Conservation (phyloP, 208 protist species). For the Endotrypanum monterogeii region DNA sequence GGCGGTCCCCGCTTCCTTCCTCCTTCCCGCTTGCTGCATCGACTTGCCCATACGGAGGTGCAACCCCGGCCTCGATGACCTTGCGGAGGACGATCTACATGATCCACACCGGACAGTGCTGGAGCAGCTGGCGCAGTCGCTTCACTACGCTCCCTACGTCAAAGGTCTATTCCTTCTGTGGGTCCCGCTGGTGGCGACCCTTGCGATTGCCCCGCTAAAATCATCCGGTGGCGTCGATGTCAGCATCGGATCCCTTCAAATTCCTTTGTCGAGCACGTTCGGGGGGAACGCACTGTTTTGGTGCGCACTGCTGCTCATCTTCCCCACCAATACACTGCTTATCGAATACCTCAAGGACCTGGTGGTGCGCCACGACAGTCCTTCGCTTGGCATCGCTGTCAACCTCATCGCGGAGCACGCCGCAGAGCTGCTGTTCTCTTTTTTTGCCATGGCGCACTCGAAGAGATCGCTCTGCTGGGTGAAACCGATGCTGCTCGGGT, state of each 20-base stretch:
- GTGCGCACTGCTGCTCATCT: constrained; percentile 29
- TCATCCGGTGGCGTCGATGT: neutral
- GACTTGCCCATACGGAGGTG: constrained; percentile 3
- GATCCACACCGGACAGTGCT: constrained; percentile 7
- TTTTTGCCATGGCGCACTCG: constrained; percentile 41
- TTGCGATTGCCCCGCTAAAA: neutral
- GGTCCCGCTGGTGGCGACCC: constrained; percentile 23
- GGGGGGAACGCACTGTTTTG: constrained; percentile 27
- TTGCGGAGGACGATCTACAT: constrained; percentile 46
- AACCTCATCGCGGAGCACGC: constrained; percentile 72
- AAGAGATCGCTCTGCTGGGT: constrained; percentile 49
- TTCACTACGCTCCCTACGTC: constrained; percentile 26
- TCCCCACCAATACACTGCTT: constrained; percentile 34
- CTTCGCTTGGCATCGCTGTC: constrained; percentile 40
- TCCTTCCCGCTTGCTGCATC: neutral
- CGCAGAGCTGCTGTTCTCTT: constrained; percentile 49
- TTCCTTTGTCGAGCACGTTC: neutral
- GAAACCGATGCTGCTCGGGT: constrained; percentile 63
- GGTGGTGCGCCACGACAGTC: constrained; percentile 44
- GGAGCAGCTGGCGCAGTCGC: constrained; percentile 27
- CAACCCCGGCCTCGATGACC: constrained; percentile 38
- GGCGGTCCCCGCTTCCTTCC: neutral
- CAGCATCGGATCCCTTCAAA: neutral
- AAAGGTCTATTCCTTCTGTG: constrained; percentile 32
- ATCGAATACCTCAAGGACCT: constrained; percentile 72